Percentiles rank a stretch among this genome's conserved stretches.
Conservation (phyloP, 2,329 filamentous ascomycete species). For the Aspergillus melleus region DNA sequence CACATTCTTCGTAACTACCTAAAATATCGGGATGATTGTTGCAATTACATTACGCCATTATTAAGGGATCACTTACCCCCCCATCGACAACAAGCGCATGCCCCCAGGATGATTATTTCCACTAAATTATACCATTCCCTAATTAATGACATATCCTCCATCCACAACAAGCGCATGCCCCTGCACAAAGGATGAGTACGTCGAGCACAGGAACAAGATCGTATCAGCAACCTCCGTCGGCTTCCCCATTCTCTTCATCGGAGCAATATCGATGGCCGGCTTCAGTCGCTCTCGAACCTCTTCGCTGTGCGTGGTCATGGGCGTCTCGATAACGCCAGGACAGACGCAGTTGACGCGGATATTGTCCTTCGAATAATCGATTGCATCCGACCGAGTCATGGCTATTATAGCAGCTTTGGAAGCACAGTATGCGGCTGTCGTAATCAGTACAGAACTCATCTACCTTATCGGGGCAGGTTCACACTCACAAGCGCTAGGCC, state of each 20-base stretch:
- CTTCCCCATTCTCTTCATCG: constrained; percentile 54
- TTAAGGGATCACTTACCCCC: no score
- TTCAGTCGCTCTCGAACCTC: constrained; percentile 43
- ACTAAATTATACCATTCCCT: neutral
- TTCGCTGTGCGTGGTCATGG: constrained; percentile 45
- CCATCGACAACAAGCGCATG: no score
- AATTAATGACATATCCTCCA: constrained; percentile 52
- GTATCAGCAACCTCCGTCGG: constrained; percentile 53
- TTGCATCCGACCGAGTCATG: constrained; percentile 58
- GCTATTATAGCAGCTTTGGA: constrained; percentile 61
- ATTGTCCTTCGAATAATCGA: constrained; percentile 51
- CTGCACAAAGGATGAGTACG: constrained; percentile 53
- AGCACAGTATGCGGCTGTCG: constrained; percentile 55
- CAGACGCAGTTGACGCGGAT: constrained; percentile 38
- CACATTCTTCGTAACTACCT: no score
- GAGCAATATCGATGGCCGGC: constrained; percentile 48
- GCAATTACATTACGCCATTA: neutral
- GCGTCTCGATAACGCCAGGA: constrained; percentile 49
- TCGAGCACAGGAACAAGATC: constrained; percentile 52
- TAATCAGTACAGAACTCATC: neutral
- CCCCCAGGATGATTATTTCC: no score
- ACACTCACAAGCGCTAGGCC: constrained; percentile 46
- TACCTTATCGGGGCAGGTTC: neutral
- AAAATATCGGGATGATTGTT: no score
- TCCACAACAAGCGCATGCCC: constrained; percentile 56